Evolutionary conservation across 306 rosid genomes (phyloP), one percentile per base, ranked within the genome.

Genomic region (Datisca glomerata): DNA sequence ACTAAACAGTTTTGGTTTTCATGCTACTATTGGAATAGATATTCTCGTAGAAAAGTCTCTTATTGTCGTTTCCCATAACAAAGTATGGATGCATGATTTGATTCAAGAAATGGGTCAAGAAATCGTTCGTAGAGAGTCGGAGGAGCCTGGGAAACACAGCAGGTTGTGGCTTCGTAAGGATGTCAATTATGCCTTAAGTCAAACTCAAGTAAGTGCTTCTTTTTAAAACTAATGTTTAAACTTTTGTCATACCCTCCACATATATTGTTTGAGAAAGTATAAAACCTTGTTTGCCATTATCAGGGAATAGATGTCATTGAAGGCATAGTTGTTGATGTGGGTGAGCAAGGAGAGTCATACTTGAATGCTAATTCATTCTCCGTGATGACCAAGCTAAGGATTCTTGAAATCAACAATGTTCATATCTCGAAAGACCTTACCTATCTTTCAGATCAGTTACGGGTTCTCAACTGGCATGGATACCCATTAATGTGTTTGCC

Each of bases 71-170:
- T 37, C 45, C 9, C 44, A 49, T 21, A 27, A 33, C 1, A 22
- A 49, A 37, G 3, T 58, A 39, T 52, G 46, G 55, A 59, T 49
- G 57, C 64, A 59, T 49, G 64, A 59, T 33, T 59, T 59, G 40
- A 17, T 59, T 0, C 50, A 9, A 19, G 18, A 42, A 35, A 49
- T 49, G 51, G 64, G 64, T 41, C 34, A 39, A 5, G 15, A 32
- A 3, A 49, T 49, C 24, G 64, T 59, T 18, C 11, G 25, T 7
- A 0, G 36, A 48, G 4, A 58, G 21, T 58, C 28, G 1, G 0
- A 31, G 0, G 40, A 45, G 0, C 64, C 45, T 0, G 56, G 53
- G 2, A 41, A 41, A 18, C 45, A 44, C 15, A 48, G 31, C 2
- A 31, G 64, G 29, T 18, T 58, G 44, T 58, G 64, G 64, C 36